Percentiles rank a stretch among this genome's conserved stretches.
Conservation (phyloP, 2,329 filamentous ascomycete genomes). For the Boeremia lycopersici region DNA sequence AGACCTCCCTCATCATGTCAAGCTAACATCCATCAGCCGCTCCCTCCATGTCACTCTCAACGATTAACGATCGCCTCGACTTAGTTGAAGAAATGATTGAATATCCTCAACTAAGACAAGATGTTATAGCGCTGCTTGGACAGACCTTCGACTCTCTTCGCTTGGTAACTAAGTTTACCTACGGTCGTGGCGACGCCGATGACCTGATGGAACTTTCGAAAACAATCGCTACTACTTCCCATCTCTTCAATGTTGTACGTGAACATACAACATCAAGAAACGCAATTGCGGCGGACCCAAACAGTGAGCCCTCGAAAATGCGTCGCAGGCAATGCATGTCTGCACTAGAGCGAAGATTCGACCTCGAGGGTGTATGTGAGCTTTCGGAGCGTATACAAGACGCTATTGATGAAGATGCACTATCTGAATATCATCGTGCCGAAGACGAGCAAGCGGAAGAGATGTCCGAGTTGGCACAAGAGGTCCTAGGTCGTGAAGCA, state of each 20-base stretch:
- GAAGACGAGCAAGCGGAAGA: conserved; percentile 74
- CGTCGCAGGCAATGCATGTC: conserved; percentile 40
- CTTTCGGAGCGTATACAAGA: conserved; percentile 74
- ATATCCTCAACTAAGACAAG: conserved; percentile 71
- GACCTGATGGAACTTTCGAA: conserved; percentile 83
- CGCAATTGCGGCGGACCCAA: conserved; percentile 14
- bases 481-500: conserved; percentile 69
- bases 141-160: conserved; percentile 85
- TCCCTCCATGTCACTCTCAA: conserved; percentile 82
- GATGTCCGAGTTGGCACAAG: conserved; percentile 74
- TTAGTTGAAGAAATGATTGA: conserved; percentile 77
- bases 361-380: conserved; percentile 68
- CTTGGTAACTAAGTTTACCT: conserved; percentile 89
- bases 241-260: conserved; percentile 58
- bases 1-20: background rate
- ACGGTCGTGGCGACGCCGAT: conserved; percentile 89
- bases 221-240: conserved; percentile 76
- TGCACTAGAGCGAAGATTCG: conserved; percentile 62
- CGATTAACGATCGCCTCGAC: conserved; percentile 80
- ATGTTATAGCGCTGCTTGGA: conserved; percentile 70
- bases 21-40: conserved; percentile 57
- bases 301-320: conserved; percentile 12
- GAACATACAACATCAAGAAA: conserved; percentile 31
- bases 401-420: conserved; percentile 90
- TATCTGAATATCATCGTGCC: conserved; percentile 78